These are phyloP conservation scores for Suillus hirtellus DNA, from an alignment of 768 basidiomycete genomes.

Conservation along the genomic window DNA sequence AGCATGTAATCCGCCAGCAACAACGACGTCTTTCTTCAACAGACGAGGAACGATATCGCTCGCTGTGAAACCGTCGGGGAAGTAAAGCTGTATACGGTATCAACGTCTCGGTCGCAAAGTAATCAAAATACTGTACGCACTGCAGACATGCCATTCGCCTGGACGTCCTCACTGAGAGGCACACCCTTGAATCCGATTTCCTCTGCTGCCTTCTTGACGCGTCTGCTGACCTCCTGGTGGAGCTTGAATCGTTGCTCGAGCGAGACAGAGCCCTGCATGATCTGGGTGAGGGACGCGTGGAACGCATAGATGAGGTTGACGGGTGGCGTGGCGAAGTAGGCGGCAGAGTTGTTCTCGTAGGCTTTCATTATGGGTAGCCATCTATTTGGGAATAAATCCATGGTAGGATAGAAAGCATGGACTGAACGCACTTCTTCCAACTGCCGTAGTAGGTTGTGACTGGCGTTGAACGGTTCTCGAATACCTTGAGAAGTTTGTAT, in stretches of 20 bases:
- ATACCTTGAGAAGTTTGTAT: conserved; percentile 41
- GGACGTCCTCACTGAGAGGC: conserved; percentile 55
- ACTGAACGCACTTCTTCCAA: conserved; percentile 70
- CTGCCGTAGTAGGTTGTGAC: conserved; percentile 81
- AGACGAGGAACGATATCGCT: conserved; percentile 78
- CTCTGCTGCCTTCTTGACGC: conserved; percentile 65
- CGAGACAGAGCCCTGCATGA: conserved; percentile 61
- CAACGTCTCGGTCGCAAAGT: conserved; percentile 1
- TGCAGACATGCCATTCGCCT: conserved; percentile 96
- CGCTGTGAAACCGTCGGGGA: conserved; percentile 77
- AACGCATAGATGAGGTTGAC: conserved; percentile 94
- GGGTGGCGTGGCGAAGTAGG: conserved; percentile 95
- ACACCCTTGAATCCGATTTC: conserved; percentile 75
- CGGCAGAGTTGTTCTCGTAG: conserved; percentile 78
- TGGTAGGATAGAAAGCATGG: background rate
- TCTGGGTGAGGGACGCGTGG: conserved; percentile 73
- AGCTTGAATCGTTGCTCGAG: conserved; percentile 76
- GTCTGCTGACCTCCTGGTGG: conserved; percentile 68
- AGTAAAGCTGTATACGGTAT: conserved; percentile 57
- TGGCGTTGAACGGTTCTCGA: conserved; percentile 61
- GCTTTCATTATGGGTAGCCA: conserved; percentile 95
- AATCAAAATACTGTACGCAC: conserved; percentile 36
- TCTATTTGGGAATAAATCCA: conserved; percentile 34
- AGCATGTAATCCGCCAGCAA: conserved; percentile 87
- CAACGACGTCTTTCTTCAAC: conserved; percentile 67